Conservation (phyloP, 2,329 filamentous ascomycete genomes). For the Hysterium pulicare region DNA sequence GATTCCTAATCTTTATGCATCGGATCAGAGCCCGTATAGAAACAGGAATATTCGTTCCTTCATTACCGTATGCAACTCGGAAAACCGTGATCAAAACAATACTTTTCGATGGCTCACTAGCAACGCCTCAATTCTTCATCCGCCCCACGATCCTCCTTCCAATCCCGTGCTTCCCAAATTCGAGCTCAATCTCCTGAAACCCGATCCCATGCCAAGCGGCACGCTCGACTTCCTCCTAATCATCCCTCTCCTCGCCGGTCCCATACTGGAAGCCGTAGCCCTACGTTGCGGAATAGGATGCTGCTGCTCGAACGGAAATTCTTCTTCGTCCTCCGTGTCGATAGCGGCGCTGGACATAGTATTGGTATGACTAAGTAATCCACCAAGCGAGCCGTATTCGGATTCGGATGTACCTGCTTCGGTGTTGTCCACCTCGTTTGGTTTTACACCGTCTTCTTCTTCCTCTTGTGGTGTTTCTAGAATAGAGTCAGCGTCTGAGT, state of each 20-base stretch:
- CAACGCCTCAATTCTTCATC: conserved; percentile 11
- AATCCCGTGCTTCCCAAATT: conserved; percentile 42
- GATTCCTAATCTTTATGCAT: too few relatives aligned
- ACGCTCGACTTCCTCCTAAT: conserved; percentile 40
- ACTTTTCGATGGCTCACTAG: too few relatives aligned
- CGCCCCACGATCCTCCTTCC: conserved; percentile 32
- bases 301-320: not conserved
- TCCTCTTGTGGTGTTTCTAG: conserved; percentile 5
- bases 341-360: conserved; percentile 26
- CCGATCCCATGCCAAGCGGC: conserved; percentile 45
- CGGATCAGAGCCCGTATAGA: too few relatives aligned
- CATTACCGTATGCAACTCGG: too few relatives aligned
- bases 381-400: conserved; percentile 37
- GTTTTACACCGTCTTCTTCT: conserved; percentile 13
- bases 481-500: conserved; percentile 24
- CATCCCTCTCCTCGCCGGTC: conserved; percentile 21
- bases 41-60: too few relatives aligned
- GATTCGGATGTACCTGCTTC: conserved; percentile 28
- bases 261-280: conserved; percentile 6
- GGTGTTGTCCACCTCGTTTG: conserved; percentile 9
- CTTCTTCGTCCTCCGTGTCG: conserved; percentile 16
- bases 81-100: too few relatives aligned
- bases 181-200: conserved; percentile 44
- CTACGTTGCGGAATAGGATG: not conserved
- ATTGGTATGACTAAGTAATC: conserved; percentile 34